Evolutionary conservation across 2,329 filamentous ascomycete species (phyloP), one percentile per base, ranked within the genome.

Genomic region (Claviceps africana): DNA sequence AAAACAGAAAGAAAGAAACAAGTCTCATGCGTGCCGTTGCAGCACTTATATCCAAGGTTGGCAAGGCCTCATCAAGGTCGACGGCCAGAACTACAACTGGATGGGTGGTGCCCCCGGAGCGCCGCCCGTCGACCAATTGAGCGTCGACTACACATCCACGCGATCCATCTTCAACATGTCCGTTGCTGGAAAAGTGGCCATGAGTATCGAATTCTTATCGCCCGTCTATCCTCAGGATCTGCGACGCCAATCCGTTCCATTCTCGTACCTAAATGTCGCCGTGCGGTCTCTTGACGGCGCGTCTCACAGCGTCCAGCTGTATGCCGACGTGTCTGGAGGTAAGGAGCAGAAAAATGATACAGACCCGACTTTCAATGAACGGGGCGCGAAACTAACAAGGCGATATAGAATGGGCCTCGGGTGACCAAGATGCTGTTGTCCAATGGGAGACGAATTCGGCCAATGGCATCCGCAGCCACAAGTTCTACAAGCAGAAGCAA

Each of bases 131-230:
- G 75, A 77, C 21, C 85, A 89, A 63, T 77, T 73, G 2, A 70
- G 77, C 0, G 81, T 81, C 61, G 74, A 81, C 53, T 88, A 88
- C 63, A 88, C 85, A 0, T 83, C 85, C 0, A 88, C 85, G 4
- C 76, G 74, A 61, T 87, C 82, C 59, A 78, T 78, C 25, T 89
- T 88, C 63, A 80, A 74, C 9, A 79, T 87, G 69, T 72, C 81
- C 56, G 80, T 84, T 15, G 80, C 65, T 39, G 73, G 73, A 30
- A 75, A 76, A 54, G 72, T 89, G 8, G 68, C 75, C 52, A 71
- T 90, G 71, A 85, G 75, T 19, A 74, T 84, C 51, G 85, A 78
- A 0, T 90, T 89, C 60, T 64, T 88, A 47, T 86, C 83, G 0
- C 83, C 85, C 0, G 72, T 89, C 17, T 83, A 77, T 19, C 80